Conservation (phyloP, 371 early-diverging fungal species). For the Syncephalastrum contaminatum region DNA sequence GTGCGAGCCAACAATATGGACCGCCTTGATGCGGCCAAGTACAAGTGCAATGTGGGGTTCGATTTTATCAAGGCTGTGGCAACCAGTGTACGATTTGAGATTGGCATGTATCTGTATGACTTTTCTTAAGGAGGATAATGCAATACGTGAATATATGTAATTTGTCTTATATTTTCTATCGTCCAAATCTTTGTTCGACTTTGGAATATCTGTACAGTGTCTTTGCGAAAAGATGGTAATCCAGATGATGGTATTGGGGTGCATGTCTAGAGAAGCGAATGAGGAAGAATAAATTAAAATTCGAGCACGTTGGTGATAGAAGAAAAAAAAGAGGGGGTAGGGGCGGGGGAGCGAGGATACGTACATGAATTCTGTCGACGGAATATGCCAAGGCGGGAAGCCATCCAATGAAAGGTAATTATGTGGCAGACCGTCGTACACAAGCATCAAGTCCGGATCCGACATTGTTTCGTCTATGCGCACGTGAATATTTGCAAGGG, state of each 20-base stretch:
- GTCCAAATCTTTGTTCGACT: slow-evolving; percentile 50
- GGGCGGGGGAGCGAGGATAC: slow-evolving; percentile 11
- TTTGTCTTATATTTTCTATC: slow-evolving; percentile 12
- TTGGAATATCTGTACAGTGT: slow-evolving; percentile 43
- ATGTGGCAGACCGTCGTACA: slow-evolving; percentile 59
- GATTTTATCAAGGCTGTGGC: slow-evolving; percentile 71
- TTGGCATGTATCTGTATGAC: slow-evolving; percentile 83
- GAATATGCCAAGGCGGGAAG: slow-evolving; percentile 66
- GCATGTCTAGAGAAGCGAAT: slow-evolving; percentile 16
- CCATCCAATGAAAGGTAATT: slow-evolving; percentile 52
- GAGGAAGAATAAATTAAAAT: not conserved
- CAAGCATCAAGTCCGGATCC: slow-evolving; percentile 60
- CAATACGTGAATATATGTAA: no score
- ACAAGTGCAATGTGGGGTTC: slow-evolving; percentile 85
- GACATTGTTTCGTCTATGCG: slow-evolving; percentile 30
- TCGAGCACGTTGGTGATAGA: not conserved
- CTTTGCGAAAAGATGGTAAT: slow-evolving; percentile 38
- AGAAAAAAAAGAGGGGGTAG: slow-evolving; percentile 1
- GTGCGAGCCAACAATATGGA: slow-evolving; percentile 69
- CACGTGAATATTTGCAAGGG: not conserved
- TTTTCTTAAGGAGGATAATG: slow-evolving; percentile 26
- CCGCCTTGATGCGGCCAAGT: slow-evolving; percentile 74
- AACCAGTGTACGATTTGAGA: slow-evolving; percentile 74
- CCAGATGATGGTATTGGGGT: slow-evolving; percentile 22
- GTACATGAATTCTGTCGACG: slow-evolving; percentile 61